Conservation (phyloP, 768 basidiomycete genomes). For the Russula lepida region DNA sequence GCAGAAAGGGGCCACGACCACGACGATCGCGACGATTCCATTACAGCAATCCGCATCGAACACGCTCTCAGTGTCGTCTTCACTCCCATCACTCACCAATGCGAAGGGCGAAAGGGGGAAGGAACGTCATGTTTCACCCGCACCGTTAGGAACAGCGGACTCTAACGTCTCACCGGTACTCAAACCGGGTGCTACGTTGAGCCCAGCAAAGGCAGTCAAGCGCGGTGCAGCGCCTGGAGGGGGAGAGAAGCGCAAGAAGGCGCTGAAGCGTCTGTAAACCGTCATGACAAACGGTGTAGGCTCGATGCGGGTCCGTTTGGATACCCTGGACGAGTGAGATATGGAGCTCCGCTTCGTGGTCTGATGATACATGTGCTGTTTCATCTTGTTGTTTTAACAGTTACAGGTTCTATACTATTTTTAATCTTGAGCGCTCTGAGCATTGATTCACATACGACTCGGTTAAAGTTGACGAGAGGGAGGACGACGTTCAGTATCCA, state of each 20-base stretch:
- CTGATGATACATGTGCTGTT: conserved; percentile 2
- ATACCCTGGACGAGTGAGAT: background rate
- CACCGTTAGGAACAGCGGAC: conserved; percentile 63
- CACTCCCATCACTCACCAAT: conserved; percentile 29
- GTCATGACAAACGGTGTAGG: background rate
- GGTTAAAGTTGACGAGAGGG: background rate
- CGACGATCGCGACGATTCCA: conserved; percentile 32
- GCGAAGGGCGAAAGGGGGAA: conserved; percentile 30
- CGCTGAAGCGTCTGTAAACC: conserved; percentile 60
- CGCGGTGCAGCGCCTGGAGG: conserved; percentile 48
- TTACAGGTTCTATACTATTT: background rate
- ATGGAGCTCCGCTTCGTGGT: background rate
- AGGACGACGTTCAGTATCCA: too few species aligned
- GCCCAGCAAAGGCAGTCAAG: conserved; percentile 57
- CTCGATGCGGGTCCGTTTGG: background rate
- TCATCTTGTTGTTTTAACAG: conserved; percentile 12
- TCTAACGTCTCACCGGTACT: conserved; percentile 44
- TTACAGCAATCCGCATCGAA: conserved; percentile 34
- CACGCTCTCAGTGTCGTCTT: conserved; percentile 29
- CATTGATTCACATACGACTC: background rate
- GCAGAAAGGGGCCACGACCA: conserved; percentile 23
- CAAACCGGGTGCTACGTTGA: conserved; percentile 23
- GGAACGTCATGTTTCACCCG: conserved; percentile 59
- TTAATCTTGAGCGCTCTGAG: background rate
- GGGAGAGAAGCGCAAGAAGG: conserved; percentile 81